Evolutionary conservation across 1,284 basidiomycete species (phyloP), one percentile per base, ranked within the genome.

Genomic region (Fomitopsis palustris): DNA sequence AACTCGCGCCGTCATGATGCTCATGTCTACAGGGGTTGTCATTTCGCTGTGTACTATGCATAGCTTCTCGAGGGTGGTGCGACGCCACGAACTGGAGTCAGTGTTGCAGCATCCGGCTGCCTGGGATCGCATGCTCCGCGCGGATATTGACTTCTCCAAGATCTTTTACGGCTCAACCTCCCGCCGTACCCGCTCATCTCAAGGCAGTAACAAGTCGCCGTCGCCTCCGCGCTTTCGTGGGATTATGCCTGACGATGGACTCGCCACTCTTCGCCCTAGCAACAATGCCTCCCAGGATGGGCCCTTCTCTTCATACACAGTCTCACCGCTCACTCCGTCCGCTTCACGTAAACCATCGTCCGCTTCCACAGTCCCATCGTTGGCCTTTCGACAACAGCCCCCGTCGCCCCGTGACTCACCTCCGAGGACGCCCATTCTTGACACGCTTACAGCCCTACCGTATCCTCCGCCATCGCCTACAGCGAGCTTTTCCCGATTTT

Each of bases 41-140:
- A 78, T 86, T 27, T 87, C 86, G 0, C 51, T 82, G 16, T 74
- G 86, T 51, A 79, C 82, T 6, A 78, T 87, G 59, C 83, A 86
- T 62, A 87, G 83, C 67, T 86, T 85, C 66, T 76, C 80, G 43
- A 78, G 84, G 31, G 86, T 87, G 10, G 78, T 87, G 21, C 77
- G 75, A 19, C 79, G 86, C n/a, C 83, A 87, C 64, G 86, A 88
- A 68, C 73, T 78, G 43, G 86, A 88, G 59, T 78, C 79, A 0
- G 69, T 85, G 31, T 67, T 87, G 16, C 80, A 81, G 58, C 77
- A 81, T 60, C 79, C 82, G 3, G 71, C 74, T 5, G 72, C 76
- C 16, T 83, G 79, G 73, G 72, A 77, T 56, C 69, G 71, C 8
- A 61, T 69, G 27, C 69, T 67, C 41, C 67, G 64, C 37, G 66